Conservation (phyloP, 805 yeast genomes). For the Lipomyces lipofer region DNA sequence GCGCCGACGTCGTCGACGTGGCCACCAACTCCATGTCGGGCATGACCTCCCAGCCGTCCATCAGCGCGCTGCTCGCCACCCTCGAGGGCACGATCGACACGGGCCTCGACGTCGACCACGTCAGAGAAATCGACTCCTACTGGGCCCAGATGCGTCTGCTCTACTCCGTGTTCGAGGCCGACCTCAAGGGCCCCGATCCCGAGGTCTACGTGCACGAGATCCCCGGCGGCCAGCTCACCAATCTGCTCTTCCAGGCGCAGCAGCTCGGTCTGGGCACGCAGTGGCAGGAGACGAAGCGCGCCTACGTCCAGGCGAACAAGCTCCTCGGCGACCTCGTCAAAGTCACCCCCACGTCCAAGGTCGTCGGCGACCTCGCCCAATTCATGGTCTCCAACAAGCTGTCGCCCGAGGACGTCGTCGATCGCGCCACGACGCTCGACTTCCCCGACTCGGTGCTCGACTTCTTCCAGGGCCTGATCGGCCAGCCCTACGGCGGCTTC, state of each 20-base stretch:
- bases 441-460: constrained; percentile 99
- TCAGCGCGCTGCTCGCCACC: constrained; percentile 89
- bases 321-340: constrained; percentile 95
- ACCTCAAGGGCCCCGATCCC: constrained; percentile 98
- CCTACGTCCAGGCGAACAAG: constrained; percentile 87
- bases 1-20: constrained; percentile 98
- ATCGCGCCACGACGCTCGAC: constrained; percentile 86
- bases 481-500: constrained; percentile 99
- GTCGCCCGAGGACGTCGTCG: constrained; percentile 77
- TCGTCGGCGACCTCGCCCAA: constrained; percentile 99
- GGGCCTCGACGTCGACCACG: constrained; percentile 63
- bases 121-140: constrained; percentile 85
- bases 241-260: constrained; percentile 97
- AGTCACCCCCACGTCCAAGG: constrained; percentile 99
- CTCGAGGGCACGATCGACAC: constrained; percentile 82
- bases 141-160: constrained; percentile 99
- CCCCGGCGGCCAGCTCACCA: constrained; percentile 99
- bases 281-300: constrained; percentile 95
- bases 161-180: constrained; percentile 97
- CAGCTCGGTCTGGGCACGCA: constrained; percentile 96
- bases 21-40: constrained; percentile 98
- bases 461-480: constrained; percentile 98
- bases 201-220: constrained; percentile 98
- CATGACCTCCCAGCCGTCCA: constrained; percentile 96
- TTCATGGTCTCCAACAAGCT: constrained; percentile 97